phyloP scores from a whole-genome alignment of 352 stramenopile genomes.

The Peronospora destructor region DNA sequence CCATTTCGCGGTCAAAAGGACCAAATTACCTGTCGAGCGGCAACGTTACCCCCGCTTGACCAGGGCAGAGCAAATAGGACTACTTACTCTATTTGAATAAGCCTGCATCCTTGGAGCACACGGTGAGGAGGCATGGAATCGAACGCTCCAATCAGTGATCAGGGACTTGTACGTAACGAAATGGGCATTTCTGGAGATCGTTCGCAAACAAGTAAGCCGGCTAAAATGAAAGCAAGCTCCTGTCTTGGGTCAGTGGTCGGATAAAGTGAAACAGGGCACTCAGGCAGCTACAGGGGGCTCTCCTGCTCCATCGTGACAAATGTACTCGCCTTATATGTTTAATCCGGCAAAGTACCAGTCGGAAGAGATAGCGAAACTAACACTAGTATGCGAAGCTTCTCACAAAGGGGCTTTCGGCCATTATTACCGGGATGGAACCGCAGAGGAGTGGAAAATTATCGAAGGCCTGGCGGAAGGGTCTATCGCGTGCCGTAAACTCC shows the following conservation, averaged over 20 bases:
- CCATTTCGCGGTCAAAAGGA: too few relatives aligned
- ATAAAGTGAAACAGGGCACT: not conserved
- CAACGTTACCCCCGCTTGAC: too few relatives aligned
- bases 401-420: not conserved
- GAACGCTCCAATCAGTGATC: too few relatives aligned
- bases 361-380: not conserved
- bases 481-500: not conserved
- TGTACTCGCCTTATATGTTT: not conserved
- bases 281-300: not conserved
- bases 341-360: not conserved
- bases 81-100: too few relatives aligned
- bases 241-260: not conserved
- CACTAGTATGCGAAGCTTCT: not conserved
- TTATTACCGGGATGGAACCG: not conserved
- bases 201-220: too few relatives aligned
- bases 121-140: too few relatives aligned
- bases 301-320: too few relatives aligned
- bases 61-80: too few relatives aligned
- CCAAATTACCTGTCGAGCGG: too few relatives aligned
- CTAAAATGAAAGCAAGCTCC: not conserved
- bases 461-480: not conserved
- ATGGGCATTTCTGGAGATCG: too few relatives aligned
- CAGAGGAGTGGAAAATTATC: constrained; percentile 6
- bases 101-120: too few relatives aligned
- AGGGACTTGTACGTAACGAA: too few relatives aligned